These are phyloP conservation scores for Kernera saxatilis DNA, from an alignment of 345 rosid species.

Conservation along the genomic window DNA sequence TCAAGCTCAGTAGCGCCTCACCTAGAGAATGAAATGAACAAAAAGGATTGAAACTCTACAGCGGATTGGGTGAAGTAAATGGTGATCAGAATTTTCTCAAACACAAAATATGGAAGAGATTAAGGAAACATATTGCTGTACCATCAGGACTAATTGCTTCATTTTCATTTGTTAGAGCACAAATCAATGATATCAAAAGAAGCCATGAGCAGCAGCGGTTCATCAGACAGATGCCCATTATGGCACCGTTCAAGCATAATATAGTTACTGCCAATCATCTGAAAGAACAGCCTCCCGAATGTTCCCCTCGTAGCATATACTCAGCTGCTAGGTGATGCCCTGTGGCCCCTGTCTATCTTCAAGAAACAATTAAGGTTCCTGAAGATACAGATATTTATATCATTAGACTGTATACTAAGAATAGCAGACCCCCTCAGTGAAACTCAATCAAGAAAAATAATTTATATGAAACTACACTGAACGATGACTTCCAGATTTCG, in stretches of 20 bases:
- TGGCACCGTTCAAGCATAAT: constrained; percentile 64
- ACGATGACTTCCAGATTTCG: neutral
- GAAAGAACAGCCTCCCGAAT: constrained; percentile 43
- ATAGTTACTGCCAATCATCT: constrained; percentile 59
- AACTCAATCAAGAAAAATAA: neutral
- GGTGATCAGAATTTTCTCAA: constrained; percentile 35
- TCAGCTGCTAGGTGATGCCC: constrained; percentile 29
- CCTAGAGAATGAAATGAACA: constrained; percentile 43
- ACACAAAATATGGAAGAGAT: constrained; percentile 39
- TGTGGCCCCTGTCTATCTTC: constrained; percentile 17
- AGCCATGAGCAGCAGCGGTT: constrained; percentile 45
- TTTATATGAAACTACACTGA: neutral
- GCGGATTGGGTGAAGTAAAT: constrained; percentile 29
- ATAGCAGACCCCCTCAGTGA: neutral
- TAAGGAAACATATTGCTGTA: constrained; percentile 31
- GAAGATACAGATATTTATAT: constrained; percentile 3
- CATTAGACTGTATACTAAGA: neutral
- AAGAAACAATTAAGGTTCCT: constrained; percentile 23
- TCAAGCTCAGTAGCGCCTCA: constrained; percentile 80
- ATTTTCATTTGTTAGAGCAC: constrained; percentile 29
- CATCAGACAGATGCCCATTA: constrained; percentile 60
- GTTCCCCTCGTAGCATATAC: constrained; percentile 43
- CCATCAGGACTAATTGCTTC: constrained; percentile 41
- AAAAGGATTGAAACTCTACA: neutral
- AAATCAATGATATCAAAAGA: constrained; percentile 46